Evolutionary conservation across 148 eudicot species (phyloP), one percentile per base, ranked within the genome.

Genomic region (Pouteria glomerata): DNA sequence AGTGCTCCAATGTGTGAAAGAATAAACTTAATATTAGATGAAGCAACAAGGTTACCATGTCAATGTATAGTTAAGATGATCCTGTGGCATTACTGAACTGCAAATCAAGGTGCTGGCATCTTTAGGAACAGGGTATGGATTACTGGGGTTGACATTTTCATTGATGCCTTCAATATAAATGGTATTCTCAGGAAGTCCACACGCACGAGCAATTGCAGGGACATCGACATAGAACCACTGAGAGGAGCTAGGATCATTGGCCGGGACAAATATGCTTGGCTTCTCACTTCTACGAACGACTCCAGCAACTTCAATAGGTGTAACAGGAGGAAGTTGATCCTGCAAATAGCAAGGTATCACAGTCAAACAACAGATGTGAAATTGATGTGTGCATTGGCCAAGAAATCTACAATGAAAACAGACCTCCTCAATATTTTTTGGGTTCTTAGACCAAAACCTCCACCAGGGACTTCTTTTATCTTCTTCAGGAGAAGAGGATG

Each of bases 191-290:
- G 98, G 88, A 72, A 91, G 88, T 29, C 89, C 92, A 72, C 84
- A 77, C 37, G 88, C 83, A 75, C 67, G 77, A 53, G 92, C 86
- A 66, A 91, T 84, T 68, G 89, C 93, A 63, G 96, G 90, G 74
- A 95, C 93, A 80, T 95, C 98, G 79, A 95, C 93, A 84, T 83
- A 89, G 80, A 95, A 95, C 98, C 97, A 95, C 65, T 95, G 96
- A 44, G 70, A 77, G 31, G 90, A 82, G 69, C 72, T 68, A 8
- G 97, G 93, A 78, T 89, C 97, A 77, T 95, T 95, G 57, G 83
- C 88, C 57, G 98, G 98, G 64, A 91, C 97, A 83, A 91, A 95
- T 67, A 89, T 89, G 81, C 92, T 95, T 13, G 97, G 98, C 71
- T 88, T 95, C 85, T 95, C 98, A 77, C 97, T 89, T 57, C 91